Evolutionary conservation across 805 yeast species (phyloP).

Genomic region (Saturnispora hagleri): DNA sequence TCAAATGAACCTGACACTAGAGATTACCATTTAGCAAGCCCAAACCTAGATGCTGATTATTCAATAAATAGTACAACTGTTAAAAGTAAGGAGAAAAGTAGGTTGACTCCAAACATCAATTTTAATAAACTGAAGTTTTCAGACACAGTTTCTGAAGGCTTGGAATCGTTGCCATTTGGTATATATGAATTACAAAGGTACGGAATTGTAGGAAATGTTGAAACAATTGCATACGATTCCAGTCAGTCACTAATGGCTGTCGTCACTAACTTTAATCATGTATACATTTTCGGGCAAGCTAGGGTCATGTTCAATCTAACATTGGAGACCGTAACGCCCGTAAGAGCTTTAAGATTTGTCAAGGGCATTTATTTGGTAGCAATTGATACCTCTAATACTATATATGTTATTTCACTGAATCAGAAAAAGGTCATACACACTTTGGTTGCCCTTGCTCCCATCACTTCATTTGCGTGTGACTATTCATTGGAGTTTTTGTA

Average conservation of each 20-base stretch:
- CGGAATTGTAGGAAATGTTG: slow-evolving; percentile 58
- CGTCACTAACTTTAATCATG: slow-evolving; percentile 58
- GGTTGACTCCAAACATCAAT: slow-evolving; percentile 7
- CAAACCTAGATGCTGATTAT: slow-evolving; percentile 11
- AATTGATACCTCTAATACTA: slow-evolving; percentile 48
- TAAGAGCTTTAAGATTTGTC: slow-evolving; percentile 53
- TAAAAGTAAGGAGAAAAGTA: background rate
- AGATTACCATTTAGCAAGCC: slow-evolving; percentile 14
- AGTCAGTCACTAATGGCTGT: slow-evolving; percentile 80
- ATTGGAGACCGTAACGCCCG: slow-evolving; percentile 39
- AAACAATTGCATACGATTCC: slow-evolving; percentile 74
- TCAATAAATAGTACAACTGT: background rate
- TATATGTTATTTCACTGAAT: slow-evolving; percentile 63
- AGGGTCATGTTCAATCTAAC: slow-evolving; percentile 64
- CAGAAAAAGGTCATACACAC: slow-evolving; percentile 52
- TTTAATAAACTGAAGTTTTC: slow-evolving; percentile 13
- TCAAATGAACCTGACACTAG: slow-evolving; percentile 12
- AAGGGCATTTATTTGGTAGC: slow-evolving; percentile 78
- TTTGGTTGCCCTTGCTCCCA: slow-evolving; percentile 52
- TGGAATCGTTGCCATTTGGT: slow-evolving; percentile 22
- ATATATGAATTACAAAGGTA: slow-evolving; percentile 31
- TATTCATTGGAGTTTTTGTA: slow-evolving; percentile 85
- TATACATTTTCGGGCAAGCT: slow-evolving; percentile 78
- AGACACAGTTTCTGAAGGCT: slow-evolving; percentile 24
- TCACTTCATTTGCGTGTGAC: slow-evolving; percentile 68